These are phyloP conservation scores for Xylaria multiplex DNA, from an alignment of 2,329 filamentous ascomycete genomes.

Conservation along the genomic window DNA sequence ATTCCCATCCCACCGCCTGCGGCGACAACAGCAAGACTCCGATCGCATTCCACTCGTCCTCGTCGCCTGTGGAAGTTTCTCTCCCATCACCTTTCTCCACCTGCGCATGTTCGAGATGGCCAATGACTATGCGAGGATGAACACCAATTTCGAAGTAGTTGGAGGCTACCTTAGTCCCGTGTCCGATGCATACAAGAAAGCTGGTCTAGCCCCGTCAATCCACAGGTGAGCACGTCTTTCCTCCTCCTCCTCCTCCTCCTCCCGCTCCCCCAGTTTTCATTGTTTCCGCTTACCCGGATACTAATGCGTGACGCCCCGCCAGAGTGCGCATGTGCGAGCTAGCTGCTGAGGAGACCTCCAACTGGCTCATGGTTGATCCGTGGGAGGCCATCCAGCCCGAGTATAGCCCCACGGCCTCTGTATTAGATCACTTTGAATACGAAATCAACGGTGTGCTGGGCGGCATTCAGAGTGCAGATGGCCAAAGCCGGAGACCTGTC, in stretches of 20 bases:
- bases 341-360: constrained; percentile 77
- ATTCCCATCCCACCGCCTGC: constrained; percentile 70
- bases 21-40: constrained; percentile 64
- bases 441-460: constrained; percentile 85
- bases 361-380: constrained; percentile 86
- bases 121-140: constrained; percentile 79
- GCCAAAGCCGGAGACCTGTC: constrained; percentile 70
- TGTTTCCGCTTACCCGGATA: not conserved
- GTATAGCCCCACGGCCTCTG: constrained; percentile 88
- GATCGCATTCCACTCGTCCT: constrained; percentile 71
- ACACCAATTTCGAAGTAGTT: constrained; percentile 82
- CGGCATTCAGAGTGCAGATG: constrained; percentile 76
- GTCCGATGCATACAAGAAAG: constrained; percentile 76
- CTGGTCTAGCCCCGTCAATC: constrained; percentile 76
- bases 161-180: constrained; percentile 81
- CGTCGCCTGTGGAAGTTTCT: constrained; percentile 77
- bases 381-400: constrained; percentile 88
- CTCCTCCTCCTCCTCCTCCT: too few species aligned
- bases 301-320: constrained; percentile 34
- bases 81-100: constrained; percentile 79
- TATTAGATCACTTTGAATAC: constrained; percentile 89
- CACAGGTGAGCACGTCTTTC: constrained; percentile 62
- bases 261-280: too few species aligned
- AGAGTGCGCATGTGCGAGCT: constrained; percentile 87
- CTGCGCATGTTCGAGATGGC: constrained; percentile 86